Evolutionary conservation across 2,329 filamentous ascomycete genomes (phyloP).

Genomic region (Neofusicoccum sp.): DNA sequence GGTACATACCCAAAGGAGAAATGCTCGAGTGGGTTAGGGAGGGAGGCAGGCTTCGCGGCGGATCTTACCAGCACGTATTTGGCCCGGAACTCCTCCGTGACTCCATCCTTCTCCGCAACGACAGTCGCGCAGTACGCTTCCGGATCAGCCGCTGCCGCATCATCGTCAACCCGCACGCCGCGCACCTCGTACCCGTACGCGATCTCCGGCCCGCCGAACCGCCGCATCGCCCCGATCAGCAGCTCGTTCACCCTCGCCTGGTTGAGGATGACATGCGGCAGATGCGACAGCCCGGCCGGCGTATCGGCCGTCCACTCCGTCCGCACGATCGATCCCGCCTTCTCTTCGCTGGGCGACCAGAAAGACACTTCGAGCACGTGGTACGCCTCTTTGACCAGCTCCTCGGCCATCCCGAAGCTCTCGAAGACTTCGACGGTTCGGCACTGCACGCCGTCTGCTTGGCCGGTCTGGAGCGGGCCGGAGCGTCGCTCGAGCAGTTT

Average conservation of each 20-base stretch:
- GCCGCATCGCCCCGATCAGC: conserved; percentile 53
- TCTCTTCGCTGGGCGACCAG: conserved; percentile 35
- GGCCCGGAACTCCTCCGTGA: conserved; percentile 27
- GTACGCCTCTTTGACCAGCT: conserved; percentile 63
- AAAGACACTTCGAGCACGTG: conserved; percentile 64
- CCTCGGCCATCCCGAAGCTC: conserved; percentile 64
- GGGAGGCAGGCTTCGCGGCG: conserved; percentile 23
- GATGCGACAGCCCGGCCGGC: conserved; percentile 58
- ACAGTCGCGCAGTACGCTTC: neutral
- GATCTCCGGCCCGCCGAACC: conserved; percentile 43
- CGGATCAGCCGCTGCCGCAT: conserved; percentile 27
- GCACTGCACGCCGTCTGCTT: conserved; percentile 65
- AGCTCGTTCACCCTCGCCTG: conserved; percentile 67
- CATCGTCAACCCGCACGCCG: conserved; percentile 49
- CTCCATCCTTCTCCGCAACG: neutral
- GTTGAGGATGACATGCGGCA: conserved; percentile 67
- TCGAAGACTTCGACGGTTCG: conserved; percentile 73
- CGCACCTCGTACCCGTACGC: conserved; percentile 52
- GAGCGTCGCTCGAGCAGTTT: conserved; percentile 57
- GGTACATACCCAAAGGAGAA: neutral
- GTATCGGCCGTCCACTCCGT: conserved; percentile 51
- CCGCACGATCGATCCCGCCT: conserved; percentile 42
- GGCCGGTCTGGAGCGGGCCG: conserved; percentile 57
- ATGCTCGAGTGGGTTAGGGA: neutral
- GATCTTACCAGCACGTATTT: conserved; percentile 34